Evolutionary conservation across 257 asterid species (phyloP).

Genomic region (Hygrophila difformis): DNA sequence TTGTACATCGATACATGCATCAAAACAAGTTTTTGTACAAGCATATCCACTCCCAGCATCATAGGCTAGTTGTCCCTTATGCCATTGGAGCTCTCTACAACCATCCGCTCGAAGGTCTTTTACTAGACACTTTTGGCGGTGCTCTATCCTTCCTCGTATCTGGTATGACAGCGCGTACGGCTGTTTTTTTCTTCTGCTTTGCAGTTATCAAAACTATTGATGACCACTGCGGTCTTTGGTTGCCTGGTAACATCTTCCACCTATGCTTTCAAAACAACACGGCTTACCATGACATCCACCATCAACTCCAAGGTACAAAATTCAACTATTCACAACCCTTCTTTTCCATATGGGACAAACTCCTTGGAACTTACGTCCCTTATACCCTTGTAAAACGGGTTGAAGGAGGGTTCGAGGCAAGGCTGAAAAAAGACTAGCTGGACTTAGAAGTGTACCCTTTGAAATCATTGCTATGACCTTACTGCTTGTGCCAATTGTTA

Average conservation of each 20-base stretch:
- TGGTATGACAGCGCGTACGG: constrained; percentile 84
- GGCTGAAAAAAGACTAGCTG: constrained; percentile 45
- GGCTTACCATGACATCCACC: constrained; percentile 87
- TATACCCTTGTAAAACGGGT: constrained; percentile 53
- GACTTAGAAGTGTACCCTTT: constrained; percentile 4
- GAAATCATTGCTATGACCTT: constrained; percentile 10
- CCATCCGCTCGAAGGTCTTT: constrained; percentile 84
- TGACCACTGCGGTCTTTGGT: constrained; percentile 90
- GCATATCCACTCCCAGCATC: constrained; percentile 85
- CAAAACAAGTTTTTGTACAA: constrained; percentile 71
- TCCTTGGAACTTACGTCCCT: constrained; percentile 67
- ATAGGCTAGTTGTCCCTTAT: constrained; percentile 62
- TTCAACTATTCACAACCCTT: constrained; percentile 87
- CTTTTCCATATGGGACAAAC: constrained; percentile 82
- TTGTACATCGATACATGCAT: constrained; percentile 94
- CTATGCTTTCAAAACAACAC: constrained; percentile 61
- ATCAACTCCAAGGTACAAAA: constrained; percentile 78
- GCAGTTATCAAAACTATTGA: constrained; percentile 77
- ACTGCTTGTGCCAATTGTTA: constrained; percentile 16
- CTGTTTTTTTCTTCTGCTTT: constrained; percentile 76
- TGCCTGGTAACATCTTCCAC: constrained; percentile 82
- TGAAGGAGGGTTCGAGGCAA: constrained; percentile 86
- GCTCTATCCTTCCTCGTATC: constrained; percentile 73
- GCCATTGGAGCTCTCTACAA: constrained; percentile 88
- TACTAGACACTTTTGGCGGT: constrained; percentile 80